Base-by-base conservation (phyloP, 1,139 yeast species). In the Arxiozyma heterogenica region DNA sequence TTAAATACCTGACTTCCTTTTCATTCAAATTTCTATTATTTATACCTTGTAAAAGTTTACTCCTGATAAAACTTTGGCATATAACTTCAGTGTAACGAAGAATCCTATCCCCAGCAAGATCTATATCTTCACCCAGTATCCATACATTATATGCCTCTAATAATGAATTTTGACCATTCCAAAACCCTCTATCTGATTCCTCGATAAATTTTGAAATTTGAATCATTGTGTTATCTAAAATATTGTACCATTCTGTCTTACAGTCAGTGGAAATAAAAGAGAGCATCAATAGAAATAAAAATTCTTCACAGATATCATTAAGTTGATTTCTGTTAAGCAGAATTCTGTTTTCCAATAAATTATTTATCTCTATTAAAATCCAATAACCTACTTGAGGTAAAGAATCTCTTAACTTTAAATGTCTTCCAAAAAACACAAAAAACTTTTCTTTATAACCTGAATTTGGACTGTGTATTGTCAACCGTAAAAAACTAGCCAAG, bases 391-490 rank as follows among this genome's bases (percentile, higher is more conserved):
- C 73, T 5, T 68, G 66, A 4, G 86, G 81, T 15, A 58, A 51
- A 39, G 30, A 18, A 41, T 47, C 20, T 23, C 44, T n/a, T 44
- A 59, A 54, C 20, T 61, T 50, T 15, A 34, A 46, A 21, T 46
- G 22, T 41, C 41, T 60, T 12, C 59, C 59, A 46, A 76, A 64
- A 59, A 81, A 82, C 21, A 74, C 72, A 51, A 81, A 82, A 59
- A 83, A 74, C 64, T 82, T 65, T 57, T 79, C 78, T 49, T 78
- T 72, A 67, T 81, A 81, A 61, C 82, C 84, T 64, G 82, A 84
- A 64, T 83, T 46, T n/a, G 48, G 79, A 8, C 86, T 87, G 21
- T 30, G 20, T 60, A 83, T 73, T n/a, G 82, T 75, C 47, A 81
- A 75, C 67, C 84, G 88, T 47, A 84, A 68, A 55, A 83, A 71